phyloP scores from a whole-genome alignment of 441 rosid genomes.

The Macaranga tanarius region DNA sequence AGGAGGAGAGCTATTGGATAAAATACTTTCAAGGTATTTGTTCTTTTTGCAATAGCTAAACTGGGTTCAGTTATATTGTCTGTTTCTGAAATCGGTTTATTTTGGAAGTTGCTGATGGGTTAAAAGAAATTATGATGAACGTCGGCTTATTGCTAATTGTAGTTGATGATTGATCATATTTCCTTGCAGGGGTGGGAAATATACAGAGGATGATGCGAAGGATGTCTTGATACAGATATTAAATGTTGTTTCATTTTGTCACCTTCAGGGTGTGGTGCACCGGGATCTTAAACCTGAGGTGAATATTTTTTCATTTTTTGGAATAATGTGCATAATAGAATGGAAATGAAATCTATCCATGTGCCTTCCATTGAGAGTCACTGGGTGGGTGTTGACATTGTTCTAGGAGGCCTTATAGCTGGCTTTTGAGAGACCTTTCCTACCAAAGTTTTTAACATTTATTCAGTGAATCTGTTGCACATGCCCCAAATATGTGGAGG shows the following conservation, averaged over 20 bases:
- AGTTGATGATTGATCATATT: slow-evolving; percentile 20
- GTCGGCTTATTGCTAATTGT: neutral
- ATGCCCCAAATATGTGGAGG: neutral
- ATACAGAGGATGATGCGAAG: slow-evolving; percentile 93
- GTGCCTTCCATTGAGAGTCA: neutral
- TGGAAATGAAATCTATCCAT: slow-evolving; percentile 1
- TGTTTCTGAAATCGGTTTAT: neutral
- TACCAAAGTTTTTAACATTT: neutral
- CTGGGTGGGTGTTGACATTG: slow-evolving; percentile 1
- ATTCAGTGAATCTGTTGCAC: neutral
- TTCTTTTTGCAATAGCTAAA: neutral
- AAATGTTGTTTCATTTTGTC: slow-evolving; percentile 89
- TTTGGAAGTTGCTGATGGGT: slow-evolving; percentile 2
- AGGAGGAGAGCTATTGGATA: slow-evolving; percentile 98
- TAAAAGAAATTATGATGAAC: neutral
- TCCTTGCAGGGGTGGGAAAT: slow-evolving; percentile 90
- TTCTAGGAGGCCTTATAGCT: neutral
- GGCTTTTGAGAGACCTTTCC: slow-evolving; percentile 6
- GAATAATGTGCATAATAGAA: neutral
- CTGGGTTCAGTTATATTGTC: neutral
- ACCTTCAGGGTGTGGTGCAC: slow-evolving; percentile 98
- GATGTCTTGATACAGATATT: slow-evolving; percentile 80
- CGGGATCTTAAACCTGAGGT: slow-evolving; percentile 99
- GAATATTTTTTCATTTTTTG: slow-evolving; percentile 14
- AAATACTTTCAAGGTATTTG: slow-evolving; percentile 87